These are phyloP conservation scores for Candida pseudoviswanathii DNA, from an alignment of 1,139 yeast genomes.

Conservation along the genomic window DNA sequence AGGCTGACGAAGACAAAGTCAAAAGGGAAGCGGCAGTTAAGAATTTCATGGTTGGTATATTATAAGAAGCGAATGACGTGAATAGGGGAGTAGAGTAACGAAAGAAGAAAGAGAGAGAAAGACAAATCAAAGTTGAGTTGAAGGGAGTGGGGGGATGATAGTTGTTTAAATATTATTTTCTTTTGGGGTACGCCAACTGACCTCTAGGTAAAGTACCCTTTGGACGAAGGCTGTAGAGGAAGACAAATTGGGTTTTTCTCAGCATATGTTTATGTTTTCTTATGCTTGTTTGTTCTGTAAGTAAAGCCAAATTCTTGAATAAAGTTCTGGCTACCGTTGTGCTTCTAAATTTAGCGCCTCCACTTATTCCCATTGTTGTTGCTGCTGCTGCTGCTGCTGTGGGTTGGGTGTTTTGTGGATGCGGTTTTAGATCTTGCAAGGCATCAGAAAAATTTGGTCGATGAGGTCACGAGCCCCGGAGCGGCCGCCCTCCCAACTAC, in stretches of 20 bases:
- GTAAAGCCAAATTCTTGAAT: neutral
- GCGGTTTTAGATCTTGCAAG: neutral
- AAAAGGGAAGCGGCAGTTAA: slow-evolving; percentile 15
- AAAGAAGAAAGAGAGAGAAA: neutral
- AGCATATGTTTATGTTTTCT: slow-evolving; percentile 1
- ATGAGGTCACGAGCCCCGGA: neutral
- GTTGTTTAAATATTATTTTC: slow-evolving; percentile 2
- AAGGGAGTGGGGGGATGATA: neutral
- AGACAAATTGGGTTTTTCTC: neutral
- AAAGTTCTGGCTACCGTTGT: neutral
- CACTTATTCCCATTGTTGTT: neutral
- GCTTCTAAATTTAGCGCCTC: slow-evolving; percentile 1
- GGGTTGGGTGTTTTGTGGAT: neutral
- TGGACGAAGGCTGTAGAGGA: no score
- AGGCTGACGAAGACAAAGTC: slow-evolving; percentile 22
- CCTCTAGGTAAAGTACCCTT: neutral
- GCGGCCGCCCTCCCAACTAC: neutral
- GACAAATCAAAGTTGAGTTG: neutral
- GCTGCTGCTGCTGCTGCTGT: neutral
- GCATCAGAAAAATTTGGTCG: neutral
- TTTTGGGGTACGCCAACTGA: neutral
- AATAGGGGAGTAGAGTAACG: neutral
- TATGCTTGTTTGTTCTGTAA: neutral
- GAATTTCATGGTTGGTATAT: slow-evolving; percentile 20
- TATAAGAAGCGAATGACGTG: neutral